Evolutionary conservation across 2,329 filamentous ascomycete species (phyloP).

Genomic region (Xylariaceae sp.): DNA sequence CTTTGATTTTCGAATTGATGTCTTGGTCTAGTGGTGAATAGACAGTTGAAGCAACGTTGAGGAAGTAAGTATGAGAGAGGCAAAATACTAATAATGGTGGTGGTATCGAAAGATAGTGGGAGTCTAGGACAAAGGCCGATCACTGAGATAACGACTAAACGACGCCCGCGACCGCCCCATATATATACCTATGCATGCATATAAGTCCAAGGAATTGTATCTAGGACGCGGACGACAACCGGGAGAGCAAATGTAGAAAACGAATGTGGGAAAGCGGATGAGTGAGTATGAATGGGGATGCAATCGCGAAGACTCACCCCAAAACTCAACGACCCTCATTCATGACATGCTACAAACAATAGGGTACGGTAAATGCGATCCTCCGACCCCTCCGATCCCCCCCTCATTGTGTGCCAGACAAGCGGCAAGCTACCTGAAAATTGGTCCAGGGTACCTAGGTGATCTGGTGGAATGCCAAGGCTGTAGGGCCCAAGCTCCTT

Average conservation of each 20-base stretch:
- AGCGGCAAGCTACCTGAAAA: not conserved
- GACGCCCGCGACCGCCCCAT: too few species aligned
- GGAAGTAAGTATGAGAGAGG: not conserved
- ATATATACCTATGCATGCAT: too few species aligned
- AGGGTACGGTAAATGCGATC: constrained; percentile 1
- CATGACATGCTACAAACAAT: constrained; percentile 1
- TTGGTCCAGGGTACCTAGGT: not conserved
- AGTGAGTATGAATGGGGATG: constrained; percentile 4
- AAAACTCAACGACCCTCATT: not conserved
- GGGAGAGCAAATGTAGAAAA: not conserved
- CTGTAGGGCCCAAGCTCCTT: constrained; percentile 11
- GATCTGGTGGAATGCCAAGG: constrained; percentile 20
- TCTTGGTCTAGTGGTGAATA: not conserved
- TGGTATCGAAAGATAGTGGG: too few species aligned
- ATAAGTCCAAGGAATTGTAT: too few species aligned
- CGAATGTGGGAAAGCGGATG: constrained; percentile 10
- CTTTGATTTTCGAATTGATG: not conserved
- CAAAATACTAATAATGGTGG: not conserved
- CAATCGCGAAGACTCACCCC: constrained; percentile 17
- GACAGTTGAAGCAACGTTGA: not conserved
- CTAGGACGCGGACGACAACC: too few species aligned
- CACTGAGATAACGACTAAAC: too few species aligned
- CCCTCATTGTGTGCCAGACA: not conserved
- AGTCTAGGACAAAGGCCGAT: too few species aligned
- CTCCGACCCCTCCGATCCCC: constrained; percentile 7